phyloP scores from a whole-genome alignment of 2,329 filamentous ascomycete genomes.

The Scolecobasidium constrictum region DNA sequence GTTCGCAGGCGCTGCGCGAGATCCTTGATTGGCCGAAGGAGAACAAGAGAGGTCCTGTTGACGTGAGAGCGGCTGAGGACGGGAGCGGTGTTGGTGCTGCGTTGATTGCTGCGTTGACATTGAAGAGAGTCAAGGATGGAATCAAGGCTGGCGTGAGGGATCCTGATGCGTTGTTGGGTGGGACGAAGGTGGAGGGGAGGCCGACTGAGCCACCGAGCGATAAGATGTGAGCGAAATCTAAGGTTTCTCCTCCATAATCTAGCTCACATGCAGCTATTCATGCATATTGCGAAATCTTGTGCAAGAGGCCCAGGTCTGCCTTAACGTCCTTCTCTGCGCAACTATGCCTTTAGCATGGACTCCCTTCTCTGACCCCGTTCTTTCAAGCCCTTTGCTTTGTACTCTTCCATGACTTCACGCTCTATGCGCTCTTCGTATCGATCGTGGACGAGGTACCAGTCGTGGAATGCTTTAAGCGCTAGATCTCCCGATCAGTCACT shows the following conservation, averaged over 20 bases:
- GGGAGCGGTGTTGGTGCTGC: conserved; percentile 95
- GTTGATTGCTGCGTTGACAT: conserved; percentile 67
- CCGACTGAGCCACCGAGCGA: too few species aligned
- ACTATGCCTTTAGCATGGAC: too few species aligned
- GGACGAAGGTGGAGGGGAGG: conserved; percentile 1
- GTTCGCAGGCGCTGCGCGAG: conserved; percentile 80
- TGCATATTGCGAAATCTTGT: too few species aligned
- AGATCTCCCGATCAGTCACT: not conserved
- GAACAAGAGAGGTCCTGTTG: conserved; percentile 67
- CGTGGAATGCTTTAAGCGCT: not conserved
- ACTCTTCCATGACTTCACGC: not conserved
- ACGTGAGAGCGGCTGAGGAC: conserved; percentile 84
- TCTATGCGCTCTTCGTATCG: not conserved
- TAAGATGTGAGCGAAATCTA: too few species aligned
- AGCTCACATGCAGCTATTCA: too few species aligned
- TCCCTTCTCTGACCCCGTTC: not conserved
- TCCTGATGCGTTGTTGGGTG: conserved; percentile 28
- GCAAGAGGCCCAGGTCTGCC: too few species aligned
- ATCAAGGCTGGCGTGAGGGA: conserved; percentile 49
- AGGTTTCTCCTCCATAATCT: too few species aligned
- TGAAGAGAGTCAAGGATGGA: conserved; percentile 51
- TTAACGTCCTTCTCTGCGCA: too few species aligned
- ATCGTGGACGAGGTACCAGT: not conserved
- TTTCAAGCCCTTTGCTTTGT: not conserved
- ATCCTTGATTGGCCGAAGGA: conserved; percentile 89